Evolutionary conservation across 306 rosid species (phyloP).

Genomic region (Fragaria ananassa): DNA sequence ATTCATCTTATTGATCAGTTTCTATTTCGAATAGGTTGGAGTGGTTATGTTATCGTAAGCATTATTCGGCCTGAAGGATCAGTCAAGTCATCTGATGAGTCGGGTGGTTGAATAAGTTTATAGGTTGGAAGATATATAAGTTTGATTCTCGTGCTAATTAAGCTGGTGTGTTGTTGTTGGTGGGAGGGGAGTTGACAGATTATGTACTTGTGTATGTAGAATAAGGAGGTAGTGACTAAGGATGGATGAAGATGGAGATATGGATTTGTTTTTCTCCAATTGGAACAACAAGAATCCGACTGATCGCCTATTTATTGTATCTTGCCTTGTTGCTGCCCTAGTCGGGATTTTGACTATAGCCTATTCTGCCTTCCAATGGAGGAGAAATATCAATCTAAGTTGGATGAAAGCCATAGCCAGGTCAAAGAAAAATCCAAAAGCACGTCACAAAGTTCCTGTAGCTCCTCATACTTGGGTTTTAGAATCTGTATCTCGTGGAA

Average conservation of each 20-base stretch:
- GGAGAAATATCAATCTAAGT: slow-evolving; percentile 90
- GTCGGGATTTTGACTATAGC: slow-evolving; percentile 90
- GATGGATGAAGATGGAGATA: slow-evolving; percentile 76
- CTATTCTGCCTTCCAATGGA: slow-evolving; percentile 92
- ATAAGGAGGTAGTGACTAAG: slow-evolving; percentile 23
- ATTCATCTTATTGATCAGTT: neutral
- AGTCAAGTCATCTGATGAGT: neutral
- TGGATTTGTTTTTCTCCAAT: slow-evolving; percentile 57
- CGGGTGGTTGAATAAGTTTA: slow-evolving; percentile 6
- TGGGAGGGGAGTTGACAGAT: slow-evolving; percentile 19
- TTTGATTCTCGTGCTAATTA: slow-evolving; percentile 11
- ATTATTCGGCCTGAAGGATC: slow-evolving; percentile 1
- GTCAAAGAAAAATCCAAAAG: slow-evolving; percentile 82
- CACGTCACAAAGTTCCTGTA: slow-evolving; percentile 65
- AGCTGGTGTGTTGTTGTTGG: slow-evolving; percentile 17
- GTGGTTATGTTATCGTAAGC: slow-evolving; percentile 24
- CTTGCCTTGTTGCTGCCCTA: slow-evolving; percentile 68
- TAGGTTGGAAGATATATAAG: neutral
- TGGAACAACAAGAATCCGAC: slow-evolving; percentile 83
- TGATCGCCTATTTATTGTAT: slow-evolving; percentile 64
- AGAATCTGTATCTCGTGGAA: slow-evolving; percentile 81
- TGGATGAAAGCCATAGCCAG: slow-evolving; percentile 97
- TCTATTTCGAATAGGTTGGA: slow-evolving; percentile 22
- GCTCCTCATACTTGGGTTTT: slow-evolving; percentile 75
- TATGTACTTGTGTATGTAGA: slow-evolving; percentile 9